Evolutionary conservation across 2,329 filamentous ascomycete species (phyloP), one percentile per base, ranked within the genome.

Genomic region (Diplocarpon mali): DNA sequence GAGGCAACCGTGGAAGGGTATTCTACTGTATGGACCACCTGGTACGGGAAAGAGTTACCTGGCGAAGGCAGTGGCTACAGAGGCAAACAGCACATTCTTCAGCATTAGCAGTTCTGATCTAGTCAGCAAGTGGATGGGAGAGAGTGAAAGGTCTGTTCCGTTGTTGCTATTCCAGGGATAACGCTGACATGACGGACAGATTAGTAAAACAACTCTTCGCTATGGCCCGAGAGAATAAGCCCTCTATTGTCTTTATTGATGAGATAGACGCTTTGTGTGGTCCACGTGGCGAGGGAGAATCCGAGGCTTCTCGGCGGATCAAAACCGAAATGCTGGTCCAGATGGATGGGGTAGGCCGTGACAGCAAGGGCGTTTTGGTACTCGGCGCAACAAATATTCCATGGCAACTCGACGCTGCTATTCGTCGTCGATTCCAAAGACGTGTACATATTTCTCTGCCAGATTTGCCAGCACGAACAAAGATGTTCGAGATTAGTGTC

Each of bases 51-150:
- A 98, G 72, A 92, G 85, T 71, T 95, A 95, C 65, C 71, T 98
- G 43, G 92, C 92, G 51, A 98, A 96, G 66, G 92, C 92, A 2
- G 90, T 98, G 40, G 92, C 92, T 42, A 98, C 92, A 14, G 92
- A 98, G 67, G 92, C 92, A 47, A 96, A 98, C 66, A 95, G 89
- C 66, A 96, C 92, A 3, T 98, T 98, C 64, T 98, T 98, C 75
- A 95, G 88, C 61, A 90, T 98, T 54, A 94, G 86, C 67, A 94
- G 86, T 72, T 94, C 87, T 62, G 92, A 98, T 64, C 66, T 98
- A 65, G 92, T 98, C 49, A 95, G 87, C 65, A 98, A 98, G 64
- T 98, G 92, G 92, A 98, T 98, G 92, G 92, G 92, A 69, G 92
- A 98, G 67, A 93, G 85, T 72, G 92, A 98, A 78, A 79, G 88